A percentile compares a stretch with the other conserved stretches of the same genome.
Evolutionary conservation across 495 filamentous ascomycete genomes (phyloP).

Genomic region (Diplogelasinospora grovesii): DNA sequence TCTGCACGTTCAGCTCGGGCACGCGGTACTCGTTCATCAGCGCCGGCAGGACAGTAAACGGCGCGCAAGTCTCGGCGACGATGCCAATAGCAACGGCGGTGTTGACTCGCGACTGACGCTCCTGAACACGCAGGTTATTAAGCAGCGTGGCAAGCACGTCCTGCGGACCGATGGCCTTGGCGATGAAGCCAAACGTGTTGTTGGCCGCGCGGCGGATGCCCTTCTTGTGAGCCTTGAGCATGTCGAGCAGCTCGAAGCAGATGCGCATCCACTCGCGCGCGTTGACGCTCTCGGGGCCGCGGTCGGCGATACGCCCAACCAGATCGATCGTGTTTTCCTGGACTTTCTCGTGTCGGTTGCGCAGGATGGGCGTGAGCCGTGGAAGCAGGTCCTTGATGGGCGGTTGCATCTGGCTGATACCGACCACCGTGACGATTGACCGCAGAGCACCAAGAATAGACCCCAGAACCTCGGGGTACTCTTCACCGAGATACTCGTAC

Average conservation of each 20-base stretch:
- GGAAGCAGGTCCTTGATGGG: slow-evolving; percentile 97
- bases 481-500: slow-evolving; percentile 97
- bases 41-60: slow-evolving; percentile 97
- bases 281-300: slow-evolving; percentile 91
- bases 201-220: slow-evolving; percentile 97
- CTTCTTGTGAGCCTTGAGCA: slow-evolving; percentile 99
- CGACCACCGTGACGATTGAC: slow-evolving; percentile 95
- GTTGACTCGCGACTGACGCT: slow-evolving; percentile 96
- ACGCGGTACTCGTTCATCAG: slow-evolving; percentile 99
- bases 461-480: slow-evolving; percentile 96
- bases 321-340: slow-evolving; percentile 99
- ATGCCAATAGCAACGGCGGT: slow-evolving; percentile 99
- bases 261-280: slow-evolving; percentile 99
- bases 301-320: slow-evolving; percentile 96
- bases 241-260: slow-evolving; percentile 97
- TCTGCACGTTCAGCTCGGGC: slow-evolving; percentile 97
- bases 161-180: slow-evolving; percentile 97
- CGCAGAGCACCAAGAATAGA: slow-evolving; percentile 93
- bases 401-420: slow-evolving; percentile 97
- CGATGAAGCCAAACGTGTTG: slow-evolving; percentile 99
- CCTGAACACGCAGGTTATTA: slow-evolving; percentile 94
- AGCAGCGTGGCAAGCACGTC: slow-evolving; percentile 94
- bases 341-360: slow-evolving; percentile 98
- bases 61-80: slow-evolving; percentile 99
- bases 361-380: slow-evolving; percentile 90